phyloP scores from a whole-genome alignment of 2,329 filamentous ascomycete species.

The Didymella keratinophila region DNA sequence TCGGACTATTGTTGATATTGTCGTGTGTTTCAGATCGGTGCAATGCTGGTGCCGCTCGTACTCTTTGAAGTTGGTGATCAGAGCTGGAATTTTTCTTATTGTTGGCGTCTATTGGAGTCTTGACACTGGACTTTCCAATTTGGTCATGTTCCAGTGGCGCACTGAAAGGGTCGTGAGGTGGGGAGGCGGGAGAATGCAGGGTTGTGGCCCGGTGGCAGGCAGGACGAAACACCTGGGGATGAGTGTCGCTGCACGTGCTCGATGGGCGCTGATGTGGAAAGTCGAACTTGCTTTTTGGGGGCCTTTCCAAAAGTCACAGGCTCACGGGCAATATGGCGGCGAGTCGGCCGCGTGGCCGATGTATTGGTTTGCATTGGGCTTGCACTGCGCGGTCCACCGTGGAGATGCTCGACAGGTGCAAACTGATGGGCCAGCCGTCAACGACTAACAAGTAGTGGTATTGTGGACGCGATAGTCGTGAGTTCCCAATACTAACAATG shows the following conservation, averaged over 20 bases:
- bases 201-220: conserved; percentile 1
- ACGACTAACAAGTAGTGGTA: background rate
- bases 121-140: background rate
- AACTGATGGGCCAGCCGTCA: background rate
- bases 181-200: conserved; percentile 8
- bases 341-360: conserved; percentile 5
- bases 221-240: background rate
- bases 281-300: conserved; percentile 1
- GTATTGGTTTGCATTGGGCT: background rate
- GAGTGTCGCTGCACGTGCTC: conserved; percentile 3
- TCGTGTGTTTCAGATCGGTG: conserved; percentile 10
- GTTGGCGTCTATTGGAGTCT: background rate
- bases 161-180: conserved; percentile 1
- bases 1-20: background rate
- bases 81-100: background rate
- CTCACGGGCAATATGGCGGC: background rate
- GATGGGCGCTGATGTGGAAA: background rate
- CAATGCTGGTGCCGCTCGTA: conserved; percentile 2
- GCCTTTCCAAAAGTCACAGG: background rate
- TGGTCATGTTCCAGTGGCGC: conserved; percentile 1
- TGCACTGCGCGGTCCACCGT: background rate
- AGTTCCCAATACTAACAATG: background rate
- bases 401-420: background rate
- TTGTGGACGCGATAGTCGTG: background rate
- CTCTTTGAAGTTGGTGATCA: background rate